Conservation (phyloP, 1,139 yeast species). For the Ogataea hybrid region DNA sequence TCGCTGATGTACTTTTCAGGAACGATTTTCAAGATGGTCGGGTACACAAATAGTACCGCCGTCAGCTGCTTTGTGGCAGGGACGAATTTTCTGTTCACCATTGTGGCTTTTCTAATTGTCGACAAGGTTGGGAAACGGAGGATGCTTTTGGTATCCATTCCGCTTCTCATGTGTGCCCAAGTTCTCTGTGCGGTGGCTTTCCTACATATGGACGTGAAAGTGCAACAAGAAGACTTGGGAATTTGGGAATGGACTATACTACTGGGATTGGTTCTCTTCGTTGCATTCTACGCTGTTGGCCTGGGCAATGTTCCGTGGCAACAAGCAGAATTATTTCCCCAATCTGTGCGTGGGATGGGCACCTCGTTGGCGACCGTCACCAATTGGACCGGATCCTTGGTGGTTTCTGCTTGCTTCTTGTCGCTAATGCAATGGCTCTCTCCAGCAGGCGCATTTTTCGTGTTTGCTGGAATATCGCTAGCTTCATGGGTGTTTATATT, state of each 20-base stretch:
- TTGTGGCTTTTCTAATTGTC: conserved; percentile 49
- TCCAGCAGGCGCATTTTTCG: conserved; percentile 54
- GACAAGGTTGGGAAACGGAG: conserved; percentile 56
- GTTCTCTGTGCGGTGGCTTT: conserved; percentile 54
- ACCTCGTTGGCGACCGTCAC: conserved; percentile 56
- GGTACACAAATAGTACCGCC: conserved; percentile 53
- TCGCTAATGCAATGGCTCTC: conserved; percentile 53
- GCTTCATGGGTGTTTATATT: conserved; percentile 46
- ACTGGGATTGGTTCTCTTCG: conserved; percentile 48
- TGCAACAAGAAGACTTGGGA: conserved; percentile 18
- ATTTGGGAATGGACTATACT: conserved; percentile 48
- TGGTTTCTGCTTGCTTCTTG: conserved; percentile 52
- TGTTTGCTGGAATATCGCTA: conserved; percentile 50
- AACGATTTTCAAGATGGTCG: conserved; percentile 55
- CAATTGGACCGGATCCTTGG: conserved; percentile 59
- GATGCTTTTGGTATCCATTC: conserved; percentile 46
- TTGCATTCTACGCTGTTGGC: conserved; percentile 56
- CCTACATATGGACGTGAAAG: conserved; percentile 40
- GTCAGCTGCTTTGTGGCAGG: conserved; percentile 59
- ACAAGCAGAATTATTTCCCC: conserved; percentile 58
- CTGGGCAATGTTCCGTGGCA: conserved; percentile 64
- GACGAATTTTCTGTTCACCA: conserved; percentile 54
- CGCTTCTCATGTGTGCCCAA: conserved; percentile 46
- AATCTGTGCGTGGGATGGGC: conserved; percentile 54
- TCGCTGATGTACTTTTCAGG: conserved; percentile 60